Conservation (phyloP, 1,284 basidiomycete species). For the Ganoderma resinaceum region DNA sequence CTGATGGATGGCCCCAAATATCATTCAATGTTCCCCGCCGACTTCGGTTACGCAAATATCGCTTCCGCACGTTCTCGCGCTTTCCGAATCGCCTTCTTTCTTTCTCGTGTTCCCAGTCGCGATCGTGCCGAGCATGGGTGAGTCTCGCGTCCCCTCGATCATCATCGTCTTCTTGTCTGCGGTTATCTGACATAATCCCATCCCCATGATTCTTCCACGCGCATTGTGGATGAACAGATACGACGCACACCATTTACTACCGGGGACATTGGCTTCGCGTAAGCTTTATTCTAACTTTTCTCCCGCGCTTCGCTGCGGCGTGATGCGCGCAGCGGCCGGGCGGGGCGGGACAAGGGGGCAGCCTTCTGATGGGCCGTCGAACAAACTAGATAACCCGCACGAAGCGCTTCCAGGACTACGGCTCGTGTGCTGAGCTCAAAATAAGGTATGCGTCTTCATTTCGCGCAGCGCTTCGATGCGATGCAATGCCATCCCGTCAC, state of each 20-base stretch:
- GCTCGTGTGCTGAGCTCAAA: conserved; percentile 72
- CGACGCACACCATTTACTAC: conserved; percentile 87
- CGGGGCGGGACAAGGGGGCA: no score
- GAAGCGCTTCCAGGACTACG: conserved; percentile 76
- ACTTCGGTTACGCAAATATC: not conserved
- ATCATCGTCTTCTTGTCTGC: not conserved
- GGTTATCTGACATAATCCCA: conserved; percentile 36
- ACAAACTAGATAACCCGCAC: conserved; percentile 74
- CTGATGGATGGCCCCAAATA: conserved; percentile 6
- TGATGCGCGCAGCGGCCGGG: conserved; percentile 20
- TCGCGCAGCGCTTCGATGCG: conserved; percentile 15
- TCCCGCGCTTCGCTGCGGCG: not conserved
- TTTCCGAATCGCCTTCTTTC: no score
- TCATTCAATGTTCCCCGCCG: not conserved
- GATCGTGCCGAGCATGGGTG: conserved; percentile 41
- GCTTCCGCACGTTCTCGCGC: not conserved
- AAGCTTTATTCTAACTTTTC: conserved; percentile 25
- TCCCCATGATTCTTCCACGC: conserved; percentile 16
- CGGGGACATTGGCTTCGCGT: conserved; percentile 86
- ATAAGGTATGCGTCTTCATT: conserved; percentile 62
- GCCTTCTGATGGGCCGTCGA: conserved; percentile 35
- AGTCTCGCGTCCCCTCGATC: conserved; percentile 16
- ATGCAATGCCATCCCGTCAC: conserved; percentile 1
- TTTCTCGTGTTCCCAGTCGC: conserved; percentile 33
- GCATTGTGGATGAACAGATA: conserved; percentile 54